Evolutionary conservation across 495 filamentous ascomycete genomes (phyloP).

Genomic region (Collariella sp.): DNA sequence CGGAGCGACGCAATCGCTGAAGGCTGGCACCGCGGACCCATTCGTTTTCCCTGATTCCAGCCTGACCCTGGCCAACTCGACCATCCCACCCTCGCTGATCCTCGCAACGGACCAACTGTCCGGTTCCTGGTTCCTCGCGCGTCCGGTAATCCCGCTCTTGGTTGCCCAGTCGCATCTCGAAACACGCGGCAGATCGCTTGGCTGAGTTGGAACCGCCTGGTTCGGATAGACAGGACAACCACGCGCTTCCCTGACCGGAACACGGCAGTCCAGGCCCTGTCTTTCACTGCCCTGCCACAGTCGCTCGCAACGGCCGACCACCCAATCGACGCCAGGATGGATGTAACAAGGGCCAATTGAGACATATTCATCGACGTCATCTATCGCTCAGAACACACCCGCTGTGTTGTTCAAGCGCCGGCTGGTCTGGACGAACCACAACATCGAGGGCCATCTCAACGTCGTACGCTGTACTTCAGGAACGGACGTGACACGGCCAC

Average conservation of each 20-base stretch:
- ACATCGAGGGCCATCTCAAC: not conserved
- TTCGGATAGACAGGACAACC: not conserved
- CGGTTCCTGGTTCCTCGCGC: not conserved
- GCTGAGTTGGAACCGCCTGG: no score
- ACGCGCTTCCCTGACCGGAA: not conserved
- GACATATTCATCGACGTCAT: constrained; percentile 3
- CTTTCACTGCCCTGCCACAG: not conserved
- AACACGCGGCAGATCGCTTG: not conserved
- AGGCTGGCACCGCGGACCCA: not conserved
- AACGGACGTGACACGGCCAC: not conserved
- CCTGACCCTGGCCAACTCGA: not conserved
- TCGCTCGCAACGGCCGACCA: not conserved
- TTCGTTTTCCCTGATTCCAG: not conserved
- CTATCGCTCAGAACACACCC: not conserved
- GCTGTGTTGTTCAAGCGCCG: not conserved
- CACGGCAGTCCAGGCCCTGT: not conserved
- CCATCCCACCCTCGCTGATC: not conserved
- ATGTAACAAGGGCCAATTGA: not conserved
- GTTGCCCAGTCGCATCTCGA: not conserved
- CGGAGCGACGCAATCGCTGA: not conserved
- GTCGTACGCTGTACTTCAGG: not conserved
- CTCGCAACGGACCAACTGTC: not conserved
- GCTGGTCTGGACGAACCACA: not conserved
- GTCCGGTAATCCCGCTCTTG: not conserved
- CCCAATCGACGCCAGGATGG: not conserved